These are phyloP conservation scores for Pseudocercospora fuligena DNA, from an alignment of 2,329 filamentous ascomycete species.

Conservation along the genomic window DNA sequence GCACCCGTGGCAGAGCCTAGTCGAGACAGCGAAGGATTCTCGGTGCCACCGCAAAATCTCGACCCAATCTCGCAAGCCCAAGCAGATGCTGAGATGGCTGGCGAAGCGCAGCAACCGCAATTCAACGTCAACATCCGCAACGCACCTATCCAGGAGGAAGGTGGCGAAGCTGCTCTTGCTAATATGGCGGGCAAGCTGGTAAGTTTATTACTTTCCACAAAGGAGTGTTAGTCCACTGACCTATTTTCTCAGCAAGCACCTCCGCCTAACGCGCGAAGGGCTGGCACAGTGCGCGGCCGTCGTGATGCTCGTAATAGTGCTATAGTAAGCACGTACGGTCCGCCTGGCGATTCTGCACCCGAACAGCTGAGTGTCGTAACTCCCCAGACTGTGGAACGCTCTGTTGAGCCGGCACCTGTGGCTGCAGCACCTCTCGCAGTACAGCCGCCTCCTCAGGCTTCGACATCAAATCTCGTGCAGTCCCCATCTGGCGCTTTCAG, in stretches of 20 bases:
- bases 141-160: slow-evolving; percentile 77
- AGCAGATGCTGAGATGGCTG: slow-evolving; percentile 61
- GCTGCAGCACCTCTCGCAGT: slow-evolving; percentile 10
- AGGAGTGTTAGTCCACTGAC: not conserved
- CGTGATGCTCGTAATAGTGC: slow-evolving; percentile 92
- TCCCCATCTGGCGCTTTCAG: slow-evolving; percentile 31
- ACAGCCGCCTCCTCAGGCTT: slow-evolving; percentile 14
- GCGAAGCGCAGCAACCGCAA: slow-evolving; percentile 63
- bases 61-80: slow-evolving; percentile 71
- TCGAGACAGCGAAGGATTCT: slow-evolving; percentile 78
- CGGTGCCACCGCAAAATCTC: slow-evolving; percentile 67
- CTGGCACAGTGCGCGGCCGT: slow-evolving; percentile 81
- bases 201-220: slow-evolving; percentile 31
- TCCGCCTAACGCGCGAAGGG: slow-evolving; percentile 54
- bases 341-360: slow-evolving; percentile 17
- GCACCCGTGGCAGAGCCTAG: slow-evolving; percentile 42
- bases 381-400: slow-evolving; percentile 18
- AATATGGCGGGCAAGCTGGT: slow-evolving; percentile 75
- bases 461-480: slow-evolving; percentile 16
- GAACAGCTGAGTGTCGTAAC: slow-evolving; percentile 11
- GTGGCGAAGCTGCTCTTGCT: slow-evolving; percentile 69
- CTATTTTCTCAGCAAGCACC: slow-evolving; percentile 49
- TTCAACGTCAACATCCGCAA: slow-evolving; percentile 83
- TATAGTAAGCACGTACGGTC: slow-evolving; percentile 52
- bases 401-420: slow-evolving; percentile 16